phyloP scores from a whole-genome alignment of 2,329 filamentous ascomycete genomes.

The Arthrobotrys sphaeroides region DNA sequence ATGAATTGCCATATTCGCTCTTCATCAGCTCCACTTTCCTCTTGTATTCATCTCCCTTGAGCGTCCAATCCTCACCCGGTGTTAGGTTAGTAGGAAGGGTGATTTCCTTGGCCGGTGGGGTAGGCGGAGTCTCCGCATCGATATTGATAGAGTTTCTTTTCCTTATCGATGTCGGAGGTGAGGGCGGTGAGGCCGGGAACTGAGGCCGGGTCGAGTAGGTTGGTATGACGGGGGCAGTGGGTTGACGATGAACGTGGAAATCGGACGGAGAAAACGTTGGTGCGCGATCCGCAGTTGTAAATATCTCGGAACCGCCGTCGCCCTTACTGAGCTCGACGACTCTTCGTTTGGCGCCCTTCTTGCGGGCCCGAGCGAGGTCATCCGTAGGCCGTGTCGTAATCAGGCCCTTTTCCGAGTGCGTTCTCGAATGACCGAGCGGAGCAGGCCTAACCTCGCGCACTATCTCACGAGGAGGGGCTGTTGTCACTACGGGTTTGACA shows the following conservation, averaged over 20 bases:
- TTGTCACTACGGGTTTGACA: constrained; percentile 68
- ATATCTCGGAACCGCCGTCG: constrained; percentile 51
- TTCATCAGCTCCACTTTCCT: constrained; percentile 87
- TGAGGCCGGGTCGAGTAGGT: constrained; percentile 42
- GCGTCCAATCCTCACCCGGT: constrained; percentile 68
- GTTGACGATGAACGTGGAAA: constrained; percentile 31
- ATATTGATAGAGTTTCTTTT: constrained; percentile 56
- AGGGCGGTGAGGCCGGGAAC: constrained; percentile 49
- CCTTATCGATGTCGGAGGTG: constrained; percentile 52
- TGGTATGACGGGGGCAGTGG: constrained; percentile 18
- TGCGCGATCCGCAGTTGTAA: constrained; percentile 37
- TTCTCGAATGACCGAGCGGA: constrained; percentile 56
- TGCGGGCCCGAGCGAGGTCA: constrained; percentile 57
- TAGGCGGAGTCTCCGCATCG: constrained; percentile 56
- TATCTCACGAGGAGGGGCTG: constrained; percentile 48
- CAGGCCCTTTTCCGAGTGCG: constrained; percentile 41
- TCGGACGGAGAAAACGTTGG: constrained; percentile 43
- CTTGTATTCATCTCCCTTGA: constrained; percentile 79
- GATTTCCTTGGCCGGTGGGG: constrained; percentile 46
- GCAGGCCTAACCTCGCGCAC: constrained; percentile 58
- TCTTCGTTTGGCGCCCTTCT: constrained; percentile 56
- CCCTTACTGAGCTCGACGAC: constrained; percentile 58
- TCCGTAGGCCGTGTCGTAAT: constrained; percentile 55
- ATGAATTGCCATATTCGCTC: constrained; percentile 84
- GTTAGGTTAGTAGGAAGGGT: constrained; percentile 45